phyloP scores from a whole-genome alignment of 768 basidiomycete species.

The Tephrocybe sp. region DNA sequence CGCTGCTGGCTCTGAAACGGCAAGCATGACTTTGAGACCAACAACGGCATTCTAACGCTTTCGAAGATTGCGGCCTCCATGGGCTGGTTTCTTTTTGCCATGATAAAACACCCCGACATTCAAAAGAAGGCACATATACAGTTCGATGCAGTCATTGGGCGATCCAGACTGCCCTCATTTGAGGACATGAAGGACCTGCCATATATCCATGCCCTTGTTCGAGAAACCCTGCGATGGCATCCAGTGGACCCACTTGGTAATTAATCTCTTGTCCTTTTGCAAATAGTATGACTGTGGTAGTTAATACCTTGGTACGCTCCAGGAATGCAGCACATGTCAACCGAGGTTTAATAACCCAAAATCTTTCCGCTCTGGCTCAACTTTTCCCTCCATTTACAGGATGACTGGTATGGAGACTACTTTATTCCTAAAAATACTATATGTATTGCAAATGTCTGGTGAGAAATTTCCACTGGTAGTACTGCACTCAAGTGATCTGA shows the following conservation, averaged over 20 bases:
- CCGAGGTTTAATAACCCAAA: not conserved
- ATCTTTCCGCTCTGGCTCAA: not conserved
- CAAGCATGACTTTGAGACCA: not conserved
- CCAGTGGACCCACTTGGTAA: not conserved
- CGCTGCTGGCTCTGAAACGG: too few relatives aligned
- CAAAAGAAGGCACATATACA: constrained; percentile 21
- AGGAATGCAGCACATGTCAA: not conserved
- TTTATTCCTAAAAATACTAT: constrained; percentile 14
- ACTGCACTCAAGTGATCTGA: not conserved
- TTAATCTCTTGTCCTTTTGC: constrained; percentile 7
- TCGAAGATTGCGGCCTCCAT: not conserved
- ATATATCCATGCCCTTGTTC: constrained; percentile 16
- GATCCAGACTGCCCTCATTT: constrained; percentile 13
- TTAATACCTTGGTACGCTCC: too few relatives aligned
- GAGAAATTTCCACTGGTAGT: not conserved
- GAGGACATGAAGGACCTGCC: constrained; percentile 13
- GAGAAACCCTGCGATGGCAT: constrained; percentile 14
- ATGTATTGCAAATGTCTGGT: constrained; percentile 12
- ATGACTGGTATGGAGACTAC: constrained; percentile 13
- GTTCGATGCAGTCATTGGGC: constrained; percentile 14
- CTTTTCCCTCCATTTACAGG: not conserved
- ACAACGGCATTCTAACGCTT: not conserved
- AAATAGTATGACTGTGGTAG: too few relatives aligned
- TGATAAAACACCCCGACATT: constrained; percentile 20
- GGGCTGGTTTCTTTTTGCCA: constrained; percentile 3